Percentiles rank a stretch among this genome's conserved stretches.
These are phyloP conservation scores for Catunica adiposa DNA, from an alignment of 2,329 filamentous ascomycete species.

Conservation along the genomic window DNA sequence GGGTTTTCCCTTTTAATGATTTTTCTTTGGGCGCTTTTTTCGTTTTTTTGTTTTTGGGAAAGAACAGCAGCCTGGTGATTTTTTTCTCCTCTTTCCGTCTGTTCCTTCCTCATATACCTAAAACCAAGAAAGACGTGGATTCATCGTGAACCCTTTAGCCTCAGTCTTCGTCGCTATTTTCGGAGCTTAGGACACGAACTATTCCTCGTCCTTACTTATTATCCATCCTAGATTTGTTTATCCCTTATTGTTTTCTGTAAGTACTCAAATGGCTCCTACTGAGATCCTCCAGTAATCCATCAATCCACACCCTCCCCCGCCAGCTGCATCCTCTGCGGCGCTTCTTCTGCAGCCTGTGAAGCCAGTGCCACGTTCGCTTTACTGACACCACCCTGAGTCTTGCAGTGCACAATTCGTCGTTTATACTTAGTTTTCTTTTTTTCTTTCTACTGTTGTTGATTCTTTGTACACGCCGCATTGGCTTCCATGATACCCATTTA, in stretches of 20 bases:
- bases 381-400: slow-evolving; percentile 3
- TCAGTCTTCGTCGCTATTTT: too few relatives aligned
- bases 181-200: too few relatives aligned
- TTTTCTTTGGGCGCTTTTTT: too few relatives aligned
- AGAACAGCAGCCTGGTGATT: too few relatives aligned
- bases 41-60: too few relatives aligned
- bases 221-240: not conserved
- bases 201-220: not conserved
- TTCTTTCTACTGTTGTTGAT: not conserved
- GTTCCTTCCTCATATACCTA: too few relatives aligned
- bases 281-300: not conserved
- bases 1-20: too few relatives aligned
- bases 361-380: not conserved
- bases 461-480: not conserved
- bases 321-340: not conserved
- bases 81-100: too few relatives aligned
- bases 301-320: not conserved
- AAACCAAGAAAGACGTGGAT: too few relatives aligned
- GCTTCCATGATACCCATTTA: not conserved
- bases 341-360: not conserved
- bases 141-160: too few relatives aligned
- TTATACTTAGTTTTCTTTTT: not conserved
- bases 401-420: not conserved
- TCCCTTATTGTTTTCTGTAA: not conserved
- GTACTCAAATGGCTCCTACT: not conserved